Conservation (phyloP, 1,139 yeast genomes). For the Ogataea hybrid region DNA sequence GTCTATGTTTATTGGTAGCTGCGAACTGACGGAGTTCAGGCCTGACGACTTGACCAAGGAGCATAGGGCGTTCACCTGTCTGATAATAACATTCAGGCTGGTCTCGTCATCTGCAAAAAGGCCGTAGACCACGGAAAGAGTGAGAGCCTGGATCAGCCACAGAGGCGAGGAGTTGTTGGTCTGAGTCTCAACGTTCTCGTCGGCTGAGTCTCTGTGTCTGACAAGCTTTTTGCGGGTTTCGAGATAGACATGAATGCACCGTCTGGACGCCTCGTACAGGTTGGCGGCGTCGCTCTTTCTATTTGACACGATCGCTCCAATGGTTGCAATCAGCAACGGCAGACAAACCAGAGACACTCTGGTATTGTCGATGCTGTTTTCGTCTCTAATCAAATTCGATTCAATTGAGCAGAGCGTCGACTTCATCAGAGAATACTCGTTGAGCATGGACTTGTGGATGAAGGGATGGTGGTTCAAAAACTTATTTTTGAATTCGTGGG, state of each 20-base stretch:
- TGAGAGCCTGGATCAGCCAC: conserved; percentile 73
- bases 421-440: conserved; percentile 46
- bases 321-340: conserved; percentile 67
- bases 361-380: conserved; percentile 29
- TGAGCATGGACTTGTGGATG: conserved; percentile 58
- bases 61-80: conserved; percentile 74
- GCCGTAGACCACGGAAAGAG: conserved; percentile 70
- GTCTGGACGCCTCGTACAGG: conserved; percentile 70
- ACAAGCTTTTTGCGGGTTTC: conserved; percentile 55
- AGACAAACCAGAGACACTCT: conserved; percentile 49
- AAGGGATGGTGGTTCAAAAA: conserved; percentile 67
- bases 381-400: conserved; percentile 26
- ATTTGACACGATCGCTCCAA: conserved; percentile 67
- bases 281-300: conserved; percentile 59
- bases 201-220: conserved; percentile 14
- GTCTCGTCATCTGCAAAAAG: conserved; percentile 66
- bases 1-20: conserved; percentile 19
- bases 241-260: conserved; percentile 72
- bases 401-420: conserved; percentile 36
- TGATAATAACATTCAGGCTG: conserved; percentile 61
- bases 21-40: conserved; percentile 32
- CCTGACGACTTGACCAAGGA: conserved; percentile 62
- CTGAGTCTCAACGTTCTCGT: conserved; percentile 3
- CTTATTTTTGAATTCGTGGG: conserved; percentile 45
- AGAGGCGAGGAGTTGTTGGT: conserved; percentile 45